Base-by-base conservation (phyloP, 2,329 filamentous ascomycete genomes). In the Phaeosphaeriaceae sp. region DNA sequence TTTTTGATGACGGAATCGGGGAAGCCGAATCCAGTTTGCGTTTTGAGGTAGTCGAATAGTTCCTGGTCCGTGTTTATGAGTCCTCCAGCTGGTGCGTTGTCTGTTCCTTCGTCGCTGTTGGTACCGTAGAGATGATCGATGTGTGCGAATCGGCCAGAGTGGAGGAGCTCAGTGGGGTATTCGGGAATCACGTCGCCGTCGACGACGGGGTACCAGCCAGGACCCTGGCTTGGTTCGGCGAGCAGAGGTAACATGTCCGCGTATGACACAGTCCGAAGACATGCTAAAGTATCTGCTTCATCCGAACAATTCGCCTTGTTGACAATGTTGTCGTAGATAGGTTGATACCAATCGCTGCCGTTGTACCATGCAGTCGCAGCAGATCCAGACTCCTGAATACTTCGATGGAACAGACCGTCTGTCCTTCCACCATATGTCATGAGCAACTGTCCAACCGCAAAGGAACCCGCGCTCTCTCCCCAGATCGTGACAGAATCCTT, bases 21-120 rank as follows among this genome's bases (percentile, higher is more conserved):
- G 59, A 66, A 79, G 36, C 56, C 60, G 47, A 70, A 76, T 31
- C 73, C 74, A 7, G 72, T 74, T 59, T 65, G 73, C 53, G 72
- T 71, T 20, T 74, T 66, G 4, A 78, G 72, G 48, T 67, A 76
- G 58, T 58, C 60, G 52, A 68, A 69, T 19, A 76, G 85, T 57
- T 89, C 80, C 17, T 78, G 79, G 20, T 81, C 83, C 1, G 83
- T 88, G 71, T 88, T 84, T 63, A 89, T 83, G 27, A 72, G 57
- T 19, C 83, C 84, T 20, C 82, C 84, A 1, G 65, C 74, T 1
- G 82, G 81, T 0, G 80, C 83, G 66, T 89, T 89, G 10, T 81
- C 79, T 1, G 84, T 85, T 1, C 87, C 89, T 74, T 91, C 89
- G 65, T 91, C 89, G 0, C 83, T 83, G 72, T 90, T 91, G 24